Evolutionary conservation across 78 protist genomes (phyloP), one percentile per base, ranked within the genome.

Genomic region (Dictyostelium intermedium): DNA sequence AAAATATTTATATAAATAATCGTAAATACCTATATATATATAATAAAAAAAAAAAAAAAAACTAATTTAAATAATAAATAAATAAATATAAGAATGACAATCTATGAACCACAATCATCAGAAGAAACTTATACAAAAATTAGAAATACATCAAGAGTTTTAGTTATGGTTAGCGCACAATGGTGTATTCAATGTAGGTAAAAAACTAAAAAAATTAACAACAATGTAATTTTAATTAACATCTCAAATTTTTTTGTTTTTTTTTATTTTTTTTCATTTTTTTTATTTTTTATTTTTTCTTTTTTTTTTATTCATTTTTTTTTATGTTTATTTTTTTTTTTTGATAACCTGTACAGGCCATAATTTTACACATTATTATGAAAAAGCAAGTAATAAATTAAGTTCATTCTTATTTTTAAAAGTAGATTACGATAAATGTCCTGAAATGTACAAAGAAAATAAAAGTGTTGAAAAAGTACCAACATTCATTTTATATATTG

Each of bases 101-200:
- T 70, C 20, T 70, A 70, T n/a, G 77, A 70, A 70, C 77, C 77
- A 70, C 23, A 25, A 25, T 27, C 77, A 32, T 70, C 77, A 70
- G 77, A 70, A 70, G 77, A 70, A 70, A 70, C 77, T 3, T 70
- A 70, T 70, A 70, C 30, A 8, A 70, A 70, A 70, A 70, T 70
- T 70, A 70, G 77, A 70, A 70, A 27, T 27, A 70, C 77, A 9
- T 32, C 77, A 5, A 70, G 77, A 14, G 77, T 70, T 11, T 70
- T 70, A 70, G 77, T 70, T 27, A 70, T 70, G 77, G 77, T 70
- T 30, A 70, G 77, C 32, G 41, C 77, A 32, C 30, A 70, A 32
- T 70, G 77, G 77, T 70, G 77, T 32, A 70, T 70, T 27, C 77
- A 70, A 30, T 70, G 77, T 70, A 70, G 1, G 77, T 70, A 70